Conservation (phyloP, 2,329 filamentous ascomycete genomes). For the Aspergillus sojae region DNA sequence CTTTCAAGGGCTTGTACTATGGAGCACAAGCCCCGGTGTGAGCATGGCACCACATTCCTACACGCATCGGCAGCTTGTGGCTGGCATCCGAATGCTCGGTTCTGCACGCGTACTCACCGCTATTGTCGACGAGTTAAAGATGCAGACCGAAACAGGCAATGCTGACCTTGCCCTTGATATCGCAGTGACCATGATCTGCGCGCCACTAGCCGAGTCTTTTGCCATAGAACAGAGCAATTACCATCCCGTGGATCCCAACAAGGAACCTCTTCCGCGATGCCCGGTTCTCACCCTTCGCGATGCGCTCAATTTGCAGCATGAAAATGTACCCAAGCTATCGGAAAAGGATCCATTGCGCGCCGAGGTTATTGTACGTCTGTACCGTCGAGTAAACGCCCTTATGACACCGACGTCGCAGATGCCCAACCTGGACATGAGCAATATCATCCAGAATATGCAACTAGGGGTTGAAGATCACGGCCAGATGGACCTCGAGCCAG, state of each 20-base stretch:
- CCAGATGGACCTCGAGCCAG: constrained; percentile 36
- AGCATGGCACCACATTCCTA: constrained; percentile 58
- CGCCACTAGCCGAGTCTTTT: constrained; percentile 44
- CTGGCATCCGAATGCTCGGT: constrained; percentile 45
- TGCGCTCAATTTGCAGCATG: constrained; percentile 41
- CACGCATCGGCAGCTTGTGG: constrained; percentile 56
- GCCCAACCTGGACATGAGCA: constrained; percentile 44
- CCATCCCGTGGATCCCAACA: constrained; percentile 36
- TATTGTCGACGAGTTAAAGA: constrained; percentile 47
- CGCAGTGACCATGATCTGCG: constrained; percentile 45
- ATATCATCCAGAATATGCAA: constrained; percentile 48
- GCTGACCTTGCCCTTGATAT: constrained; percentile 49
- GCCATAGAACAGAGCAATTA: constrained; percentile 40
- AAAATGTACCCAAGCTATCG: constrained; percentile 42
- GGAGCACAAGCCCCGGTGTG: constrained; percentile 54
- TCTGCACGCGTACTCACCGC: constrained; percentile 39
- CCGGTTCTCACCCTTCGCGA: constrained; percentile 45
- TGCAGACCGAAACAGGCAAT: constrained; percentile 43
- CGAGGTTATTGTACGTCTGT: constrained; percentile 48
- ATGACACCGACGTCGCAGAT: constrained; percentile 42
- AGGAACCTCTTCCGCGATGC: constrained; percentile 36
- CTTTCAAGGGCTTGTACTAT: constrained; percentile 56
- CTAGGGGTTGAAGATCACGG: constrained; percentile 36
- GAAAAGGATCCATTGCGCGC: constrained; percentile 49
- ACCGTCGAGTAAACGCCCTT: constrained; percentile 47